Evolutionary conservation across 306 rosid genomes (phyloP).

Genomic region (Albizia julibrissin): DNA sequence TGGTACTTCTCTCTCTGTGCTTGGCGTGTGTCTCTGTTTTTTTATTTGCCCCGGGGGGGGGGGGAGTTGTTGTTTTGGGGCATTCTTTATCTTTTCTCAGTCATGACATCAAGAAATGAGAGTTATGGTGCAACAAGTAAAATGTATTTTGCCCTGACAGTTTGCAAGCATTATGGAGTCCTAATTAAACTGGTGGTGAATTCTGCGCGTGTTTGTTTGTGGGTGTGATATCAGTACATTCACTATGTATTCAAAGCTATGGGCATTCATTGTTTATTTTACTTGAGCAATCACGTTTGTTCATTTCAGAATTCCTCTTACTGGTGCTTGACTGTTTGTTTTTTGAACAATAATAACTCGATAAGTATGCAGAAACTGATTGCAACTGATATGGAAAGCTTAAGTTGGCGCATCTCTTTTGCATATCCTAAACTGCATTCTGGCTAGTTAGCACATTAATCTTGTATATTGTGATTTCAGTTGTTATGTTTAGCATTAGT

Average conservation of each 20-base stretch:
- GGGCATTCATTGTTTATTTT: not conserved
- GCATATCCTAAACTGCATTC: not conserved
- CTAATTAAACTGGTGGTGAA: slow-evolving; percentile 12
- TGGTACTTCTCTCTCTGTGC: slow-evolving; percentile 50
- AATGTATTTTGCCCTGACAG: not conserved
- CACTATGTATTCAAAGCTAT: slow-evolving; percentile 15
- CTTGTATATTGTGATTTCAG: not conserved
- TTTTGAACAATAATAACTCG: not conserved
- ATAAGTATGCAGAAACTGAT: not conserved
- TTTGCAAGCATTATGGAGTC: not conserved
- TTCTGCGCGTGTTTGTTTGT: slow-evolving; percentile 28
- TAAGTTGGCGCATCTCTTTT: not conserved
- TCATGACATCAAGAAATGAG: not conserved
- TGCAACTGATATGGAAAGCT: slow-evolving; percentile 6
- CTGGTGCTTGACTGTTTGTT: slow-evolving; percentile 29
- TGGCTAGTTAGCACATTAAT: too few relatives aligned
- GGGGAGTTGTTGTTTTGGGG: not conserved
- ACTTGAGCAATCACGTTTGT: not conserved
- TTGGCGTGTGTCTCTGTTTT: not conserved
- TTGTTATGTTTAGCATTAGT: not conserved
- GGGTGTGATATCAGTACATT: slow-evolving; percentile 20
- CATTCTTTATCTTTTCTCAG: not conserved
- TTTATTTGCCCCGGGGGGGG: not conserved
- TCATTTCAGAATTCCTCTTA: not conserved
- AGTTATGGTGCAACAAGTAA: not conserved